Percentiles rank a stretch among this genome's conserved stretches.
phyloP scores from a whole-genome alignment of 352 stramenopile genomes.

The Phytophthora litchii region DNA sequence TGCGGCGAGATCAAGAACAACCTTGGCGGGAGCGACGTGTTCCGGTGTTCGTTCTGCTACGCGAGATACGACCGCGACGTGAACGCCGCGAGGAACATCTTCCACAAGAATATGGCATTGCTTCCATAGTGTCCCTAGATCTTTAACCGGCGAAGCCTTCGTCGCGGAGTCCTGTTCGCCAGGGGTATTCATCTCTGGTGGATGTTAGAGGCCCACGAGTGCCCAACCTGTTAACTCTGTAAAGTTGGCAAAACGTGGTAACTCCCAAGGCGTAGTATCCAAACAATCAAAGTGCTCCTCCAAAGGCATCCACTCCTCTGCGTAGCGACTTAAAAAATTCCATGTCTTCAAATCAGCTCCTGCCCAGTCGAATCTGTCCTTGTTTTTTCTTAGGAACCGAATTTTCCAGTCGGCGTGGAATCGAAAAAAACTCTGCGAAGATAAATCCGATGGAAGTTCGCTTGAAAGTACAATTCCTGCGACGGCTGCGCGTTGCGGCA shows the following conservation, averaged over 20 bases:
- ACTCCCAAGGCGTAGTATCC: conserved; percentile 4
- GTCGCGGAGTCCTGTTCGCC: conserved; percentile 1
- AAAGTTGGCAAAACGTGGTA: not conserved
- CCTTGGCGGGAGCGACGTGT: conserved; percentile 3
- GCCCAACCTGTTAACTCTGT: not conserved
- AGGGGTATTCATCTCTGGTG: too few species aligned
- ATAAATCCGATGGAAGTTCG: too few species aligned
- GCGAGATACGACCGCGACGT: conserved; percentile 5
- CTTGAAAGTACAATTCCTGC: too few species aligned
- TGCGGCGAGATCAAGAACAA: conserved; percentile 14
- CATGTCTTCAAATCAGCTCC: too few species aligned
- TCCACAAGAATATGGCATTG: conserved; percentile 5
- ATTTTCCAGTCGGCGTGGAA: too few species aligned
- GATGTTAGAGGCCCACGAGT: not conserved
- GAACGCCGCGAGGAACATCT: conserved; percentile 14
- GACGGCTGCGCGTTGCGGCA: too few species aligned
- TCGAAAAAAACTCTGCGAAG: too few species aligned
- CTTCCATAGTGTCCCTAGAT: not conserved
- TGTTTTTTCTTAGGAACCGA: too few species aligned
- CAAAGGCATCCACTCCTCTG: too few species aligned
- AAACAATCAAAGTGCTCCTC: too few species aligned
- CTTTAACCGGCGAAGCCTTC: not conserved
- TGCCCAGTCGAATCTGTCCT: too few species aligned
- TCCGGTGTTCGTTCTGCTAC: conserved; percentile 1
- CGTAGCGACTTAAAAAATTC: too few species aligned